Conservation (phyloP, 2,329 filamentous ascomycete species). For the Eutypella sp. region DNA sequence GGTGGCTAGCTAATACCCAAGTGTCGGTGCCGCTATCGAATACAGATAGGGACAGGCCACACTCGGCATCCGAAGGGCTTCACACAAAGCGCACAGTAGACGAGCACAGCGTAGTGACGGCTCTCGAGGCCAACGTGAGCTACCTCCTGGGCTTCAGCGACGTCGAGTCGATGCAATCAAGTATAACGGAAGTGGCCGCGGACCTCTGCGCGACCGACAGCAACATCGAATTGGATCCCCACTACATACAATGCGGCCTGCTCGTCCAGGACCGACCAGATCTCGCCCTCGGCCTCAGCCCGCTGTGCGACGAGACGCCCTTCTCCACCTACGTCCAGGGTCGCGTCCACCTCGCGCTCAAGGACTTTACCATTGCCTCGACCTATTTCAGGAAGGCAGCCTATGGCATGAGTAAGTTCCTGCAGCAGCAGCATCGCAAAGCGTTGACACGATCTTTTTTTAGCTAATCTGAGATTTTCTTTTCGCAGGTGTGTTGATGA, state of each 20-base stretch:
- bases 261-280: constrained; percentile 56
- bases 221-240: constrained; percentile 58
- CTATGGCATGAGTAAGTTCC: constrained; percentile 68
- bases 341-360: constrained; percentile 67
- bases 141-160: constrained; percentile 60
- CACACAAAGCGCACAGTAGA: constrained; percentile 40
- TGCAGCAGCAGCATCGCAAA: background rate
- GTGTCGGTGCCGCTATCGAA: constrained; percentile 45
- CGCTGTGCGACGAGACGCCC: constrained; percentile 51
- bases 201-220: constrained; percentile 62
- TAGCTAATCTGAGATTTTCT: constrained; percentile 23
- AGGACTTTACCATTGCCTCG: constrained; percentile 69
- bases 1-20: constrained; percentile 61
- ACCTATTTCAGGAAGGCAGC: constrained; percentile 77
- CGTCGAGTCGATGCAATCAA: constrained; percentile 43
- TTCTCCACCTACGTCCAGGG: constrained; percentile 81
- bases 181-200: constrained; percentile 62
- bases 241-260: constrained; percentile 58
- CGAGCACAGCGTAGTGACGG: constrained; percentile 48
- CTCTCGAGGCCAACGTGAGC: constrained; percentile 54
- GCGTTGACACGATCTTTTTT: background rate
- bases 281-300: constrained; percentile 51
- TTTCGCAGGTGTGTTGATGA: constrained; percentile 41
- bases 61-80: constrained; percentile 23
- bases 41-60: constrained; percentile 32